Base-by-base conservation (phyloP, 106 monocot genomes). In the Vanilla planifolia region DNA sequence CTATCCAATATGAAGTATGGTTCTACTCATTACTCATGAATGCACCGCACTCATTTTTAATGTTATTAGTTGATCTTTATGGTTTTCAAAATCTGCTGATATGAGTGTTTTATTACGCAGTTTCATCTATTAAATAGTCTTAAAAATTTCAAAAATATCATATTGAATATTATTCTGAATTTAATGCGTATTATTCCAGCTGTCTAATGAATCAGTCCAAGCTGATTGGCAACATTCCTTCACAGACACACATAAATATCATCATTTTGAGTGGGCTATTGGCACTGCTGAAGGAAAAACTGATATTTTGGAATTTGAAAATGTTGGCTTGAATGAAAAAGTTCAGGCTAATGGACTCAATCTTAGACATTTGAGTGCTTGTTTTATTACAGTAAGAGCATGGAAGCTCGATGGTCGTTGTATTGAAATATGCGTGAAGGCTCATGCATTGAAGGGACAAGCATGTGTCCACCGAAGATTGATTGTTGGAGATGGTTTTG, bases 201-300 rank as follows among this genome's bases (percentile, higher is more conserved):
- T 96, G 52, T 81, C 86, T 46, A 91, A 81, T 63, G 87, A 81
- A 41, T 75, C 73, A 14, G 76, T 96, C 19, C 75, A 74, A 58
- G 96, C 75, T 50, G 86, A 91, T 61, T 96, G 96, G 90, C 80
- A 77, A 34, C 71, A 91, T 53, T 84, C 76, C 51, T 96, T 96
- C 62, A 56, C 73, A 35, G 84, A 90, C 53, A 67, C 82, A 58
- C 47, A 63, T 62, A 77, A 69, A 57, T 96, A 84, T 70, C 84
- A 96, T 75, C 96, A 81, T 67, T 96, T 96, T 79, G 96, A 96
- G 60, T 96, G 83, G 84, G 96, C 83, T 33, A 68, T 96, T 74
- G 96, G 96, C 40, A 96, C 96, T 33, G 76, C 66, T 16, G 90
- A 96, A 81, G 96, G 90, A 32, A 87, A 96, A 71, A 65, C 69